These are phyloP conservation scores for Trametes cinnabarina DNA, from an alignment of 768 basidiomycete species.

Conservation along the genomic window DNA sequence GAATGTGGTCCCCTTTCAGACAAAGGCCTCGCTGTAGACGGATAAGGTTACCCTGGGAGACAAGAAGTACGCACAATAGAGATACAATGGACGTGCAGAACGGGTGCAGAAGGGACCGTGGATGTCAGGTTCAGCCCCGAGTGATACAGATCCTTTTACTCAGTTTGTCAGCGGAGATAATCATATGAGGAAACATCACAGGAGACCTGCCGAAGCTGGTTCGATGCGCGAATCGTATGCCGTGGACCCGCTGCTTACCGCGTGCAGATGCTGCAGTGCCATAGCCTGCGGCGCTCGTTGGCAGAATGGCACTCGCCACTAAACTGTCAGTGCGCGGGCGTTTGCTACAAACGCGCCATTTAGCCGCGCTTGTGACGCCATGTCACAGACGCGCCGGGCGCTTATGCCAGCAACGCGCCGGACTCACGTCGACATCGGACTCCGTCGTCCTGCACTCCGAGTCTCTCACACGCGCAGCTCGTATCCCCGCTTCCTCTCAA, in stretches of 20 bases:
- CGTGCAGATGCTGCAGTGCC: neutral
- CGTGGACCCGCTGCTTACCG: neutral
- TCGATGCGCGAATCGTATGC: neutral
- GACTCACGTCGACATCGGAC: neutral
- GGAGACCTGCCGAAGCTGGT: neutral
- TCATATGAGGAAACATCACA: neutral
- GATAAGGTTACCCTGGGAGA: no score
- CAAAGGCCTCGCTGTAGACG: no score
- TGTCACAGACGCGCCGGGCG: slow-evolving; percentile 1
- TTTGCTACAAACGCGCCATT: neutral
- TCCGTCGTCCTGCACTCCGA: neutral
- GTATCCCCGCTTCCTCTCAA: no score
- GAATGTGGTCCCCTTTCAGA: neutral
- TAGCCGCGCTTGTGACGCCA: neutral
- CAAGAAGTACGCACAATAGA: no score
- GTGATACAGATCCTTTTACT: neutral
- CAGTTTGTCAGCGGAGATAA: slow-evolving; percentile 2
- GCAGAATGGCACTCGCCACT: neutral
- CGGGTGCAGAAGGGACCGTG: neutral
- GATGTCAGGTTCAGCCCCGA: neutral
- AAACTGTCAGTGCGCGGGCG: neutral
- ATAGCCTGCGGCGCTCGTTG: neutral
- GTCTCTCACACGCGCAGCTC: neutral
- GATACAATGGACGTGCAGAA: neutral
- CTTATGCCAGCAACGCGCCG: slow-evolving; percentile 1